Conservation (phyloP, 306 rosid species). For the Trichosanthes cucumerina region DNA sequence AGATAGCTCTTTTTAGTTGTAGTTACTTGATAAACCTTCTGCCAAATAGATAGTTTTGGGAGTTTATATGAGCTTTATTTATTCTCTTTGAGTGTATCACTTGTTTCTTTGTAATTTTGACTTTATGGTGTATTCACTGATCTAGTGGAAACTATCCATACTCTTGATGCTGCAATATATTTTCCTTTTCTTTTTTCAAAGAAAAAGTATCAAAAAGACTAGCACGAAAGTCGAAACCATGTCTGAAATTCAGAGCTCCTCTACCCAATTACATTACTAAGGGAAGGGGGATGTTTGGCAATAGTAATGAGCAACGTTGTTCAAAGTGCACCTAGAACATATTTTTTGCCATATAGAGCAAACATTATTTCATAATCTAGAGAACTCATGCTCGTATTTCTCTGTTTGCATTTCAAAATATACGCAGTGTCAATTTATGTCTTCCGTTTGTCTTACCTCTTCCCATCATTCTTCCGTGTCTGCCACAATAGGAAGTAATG, state of each 20-base stretch:
- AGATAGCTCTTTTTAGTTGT: not conserved
- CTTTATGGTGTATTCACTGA: not conserved
- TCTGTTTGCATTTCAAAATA: not conserved
- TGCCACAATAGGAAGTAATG: constrained; percentile 61
- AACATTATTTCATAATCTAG: not conserved
- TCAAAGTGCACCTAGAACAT: not conserved
- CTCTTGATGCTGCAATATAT: not conserved
- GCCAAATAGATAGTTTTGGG: not conserved
- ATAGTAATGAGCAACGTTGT: not conserved
- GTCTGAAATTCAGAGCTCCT: not conserved
- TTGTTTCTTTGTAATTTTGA: not conserved
- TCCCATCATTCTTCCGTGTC: constrained; percentile 8
- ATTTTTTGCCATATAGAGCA: not conserved
- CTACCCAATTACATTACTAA: not conserved
- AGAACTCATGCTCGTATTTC: not conserved
- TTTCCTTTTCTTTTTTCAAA: not conserved
- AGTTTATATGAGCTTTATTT: not conserved
- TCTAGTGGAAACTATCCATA: not conserved
- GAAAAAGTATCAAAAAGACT: not conserved
- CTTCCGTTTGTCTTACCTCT: not conserved
- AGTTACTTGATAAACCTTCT: not conserved
- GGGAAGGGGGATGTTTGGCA: not conserved
- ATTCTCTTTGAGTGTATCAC: not conserved
- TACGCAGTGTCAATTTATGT: not conserved
- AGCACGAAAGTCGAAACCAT: not conserved